Percentiles rank a stretch among this genome's conserved stretches.
phyloP scores from a whole-genome alignment of 2,329 filamentous ascomycete species.

The Bimuria novae-zelandiae region DNA sequence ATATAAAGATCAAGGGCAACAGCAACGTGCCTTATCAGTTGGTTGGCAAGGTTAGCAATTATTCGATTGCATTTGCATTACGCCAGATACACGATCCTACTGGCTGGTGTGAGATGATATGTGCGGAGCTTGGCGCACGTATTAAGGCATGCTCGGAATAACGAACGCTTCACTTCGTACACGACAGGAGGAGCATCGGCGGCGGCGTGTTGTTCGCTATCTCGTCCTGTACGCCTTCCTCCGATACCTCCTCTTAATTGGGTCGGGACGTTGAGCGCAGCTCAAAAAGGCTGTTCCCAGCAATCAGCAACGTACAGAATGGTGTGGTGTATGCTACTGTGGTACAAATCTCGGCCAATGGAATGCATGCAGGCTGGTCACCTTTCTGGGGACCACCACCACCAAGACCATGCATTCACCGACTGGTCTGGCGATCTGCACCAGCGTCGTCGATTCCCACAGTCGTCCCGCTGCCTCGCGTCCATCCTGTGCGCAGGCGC shows the following conservation, averaged over 20 bases:
- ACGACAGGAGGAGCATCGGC: not conserved
- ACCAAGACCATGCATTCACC: not conserved
- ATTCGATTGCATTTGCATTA: slow-evolving; percentile 35
- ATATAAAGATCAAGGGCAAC: slow-evolving; percentile 25
- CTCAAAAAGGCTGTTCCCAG: slow-evolving; percentile 2
- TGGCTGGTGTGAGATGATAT: slow-evolving; percentile 16
- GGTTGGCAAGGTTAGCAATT: slow-evolving; percentile 20
- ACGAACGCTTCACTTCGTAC: not conserved
- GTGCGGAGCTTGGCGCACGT: slow-evolving; percentile 22
- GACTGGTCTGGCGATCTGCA: slow-evolving; percentile 1
- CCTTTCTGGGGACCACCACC: slow-evolving; percentile 4
- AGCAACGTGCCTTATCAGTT: slow-evolving; percentile 38
- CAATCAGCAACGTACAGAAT: not conserved
- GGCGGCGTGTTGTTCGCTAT: not conserved
- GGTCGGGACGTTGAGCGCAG: not conserved
- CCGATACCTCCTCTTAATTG: slow-evolving; percentile 1
- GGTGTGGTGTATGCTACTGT: not conserved
- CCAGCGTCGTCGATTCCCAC: slow-evolving; percentile 1
- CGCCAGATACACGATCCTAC: slow-evolving; percentile 7
- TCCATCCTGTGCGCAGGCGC: not conserved
- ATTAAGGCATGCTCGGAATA: slow-evolving; percentile 7
- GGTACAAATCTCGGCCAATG: not conserved
- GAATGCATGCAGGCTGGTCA: not conserved
- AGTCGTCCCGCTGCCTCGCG: not conserved
- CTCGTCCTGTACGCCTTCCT: slow-evolving; percentile 1